Conservation (phyloP, 495 filamentous ascomycete genomes). For the Aspergillus wentii region DNA sequence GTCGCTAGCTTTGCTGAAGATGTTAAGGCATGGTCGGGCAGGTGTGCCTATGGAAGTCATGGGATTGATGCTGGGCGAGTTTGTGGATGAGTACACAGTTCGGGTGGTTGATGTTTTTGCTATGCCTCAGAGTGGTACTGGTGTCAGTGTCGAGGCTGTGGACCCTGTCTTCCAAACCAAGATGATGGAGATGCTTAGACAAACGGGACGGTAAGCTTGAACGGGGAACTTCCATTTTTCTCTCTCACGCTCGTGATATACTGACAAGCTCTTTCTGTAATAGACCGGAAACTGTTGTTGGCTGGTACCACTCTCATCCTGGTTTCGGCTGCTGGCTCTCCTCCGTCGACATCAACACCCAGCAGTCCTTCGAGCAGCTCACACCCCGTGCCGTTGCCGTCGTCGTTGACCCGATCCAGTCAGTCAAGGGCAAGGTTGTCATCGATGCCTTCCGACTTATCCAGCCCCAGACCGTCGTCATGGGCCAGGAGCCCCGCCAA, state of each 20-base stretch:
- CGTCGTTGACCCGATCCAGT: constrained; percentile 97
- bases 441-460: constrained; percentile 99
- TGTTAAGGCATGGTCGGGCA: constrained; percentile 93
- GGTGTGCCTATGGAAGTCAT: constrained; percentile 99
- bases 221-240: background rate
- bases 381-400: constrained; percentile 94
- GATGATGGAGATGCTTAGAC: constrained; percentile 99
- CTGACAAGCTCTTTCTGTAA: constrained; percentile 3
- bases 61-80: constrained; percentile 97
- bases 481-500: constrained; percentile 97
- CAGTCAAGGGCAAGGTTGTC: constrained; percentile 98
- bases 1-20: constrained; percentile 93
- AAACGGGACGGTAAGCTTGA: constrained; percentile 80
- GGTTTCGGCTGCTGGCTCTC: constrained; percentile 99
- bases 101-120: constrained; percentile 97
- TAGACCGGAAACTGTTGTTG: constrained; percentile 93
- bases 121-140: constrained; percentile 99
- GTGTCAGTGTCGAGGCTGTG: constrained; percentile 96
- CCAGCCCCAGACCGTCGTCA: constrained; percentile 97
- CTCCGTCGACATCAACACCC: constrained; percentile 98
- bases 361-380: constrained; percentile 98
- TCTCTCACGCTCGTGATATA: background rate
- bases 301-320: constrained; percentile 99
- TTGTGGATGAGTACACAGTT: constrained; percentile 98
- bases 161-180: constrained; percentile 98